These are phyloP conservation scores for Mortierella sp. DNA, from an alignment of 371 early-diverging fungal genomes.

Conservation along the genomic window DNA sequence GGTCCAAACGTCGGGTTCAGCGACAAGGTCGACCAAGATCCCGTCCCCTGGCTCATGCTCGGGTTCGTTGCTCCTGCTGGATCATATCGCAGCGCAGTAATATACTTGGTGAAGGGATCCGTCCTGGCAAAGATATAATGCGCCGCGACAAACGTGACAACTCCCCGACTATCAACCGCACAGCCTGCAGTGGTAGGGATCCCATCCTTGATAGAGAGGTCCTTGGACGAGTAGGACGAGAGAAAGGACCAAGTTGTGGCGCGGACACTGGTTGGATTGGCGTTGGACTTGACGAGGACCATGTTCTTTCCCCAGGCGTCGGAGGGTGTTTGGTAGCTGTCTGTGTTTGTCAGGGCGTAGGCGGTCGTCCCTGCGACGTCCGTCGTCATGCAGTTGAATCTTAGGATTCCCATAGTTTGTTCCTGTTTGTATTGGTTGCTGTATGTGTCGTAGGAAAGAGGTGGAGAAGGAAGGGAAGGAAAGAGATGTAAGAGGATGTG, in stretches of 20 bases:
- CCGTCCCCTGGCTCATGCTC: background rate
- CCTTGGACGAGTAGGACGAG: background rate
- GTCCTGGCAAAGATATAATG: background rate
- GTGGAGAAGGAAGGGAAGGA: background rate
- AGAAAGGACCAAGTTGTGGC: background rate
- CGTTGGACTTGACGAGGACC: background rate
- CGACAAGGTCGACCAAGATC: background rate
- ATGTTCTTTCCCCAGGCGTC: background rate
- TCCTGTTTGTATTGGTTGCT: background rate
- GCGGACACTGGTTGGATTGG: background rate
- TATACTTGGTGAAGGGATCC: background rate
- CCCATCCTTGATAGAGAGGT: background rate
- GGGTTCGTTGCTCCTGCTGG: background rate
- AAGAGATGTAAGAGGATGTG: background rate
- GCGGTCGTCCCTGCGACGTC: background rate
- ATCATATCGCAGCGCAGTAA: background rate
- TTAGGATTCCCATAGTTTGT: background rate
- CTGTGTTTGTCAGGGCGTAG: background rate
- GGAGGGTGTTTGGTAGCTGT: background rate
- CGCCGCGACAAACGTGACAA: background rate
- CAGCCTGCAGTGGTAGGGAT: background rate
- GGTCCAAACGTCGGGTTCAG: background rate
- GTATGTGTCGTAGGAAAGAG: background rate
- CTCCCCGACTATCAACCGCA: background rate
- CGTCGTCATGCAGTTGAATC: background rate